Base-by-base conservation (phyloP, 352 stramenopile species). In the Pythium phragmiticola region DNA sequence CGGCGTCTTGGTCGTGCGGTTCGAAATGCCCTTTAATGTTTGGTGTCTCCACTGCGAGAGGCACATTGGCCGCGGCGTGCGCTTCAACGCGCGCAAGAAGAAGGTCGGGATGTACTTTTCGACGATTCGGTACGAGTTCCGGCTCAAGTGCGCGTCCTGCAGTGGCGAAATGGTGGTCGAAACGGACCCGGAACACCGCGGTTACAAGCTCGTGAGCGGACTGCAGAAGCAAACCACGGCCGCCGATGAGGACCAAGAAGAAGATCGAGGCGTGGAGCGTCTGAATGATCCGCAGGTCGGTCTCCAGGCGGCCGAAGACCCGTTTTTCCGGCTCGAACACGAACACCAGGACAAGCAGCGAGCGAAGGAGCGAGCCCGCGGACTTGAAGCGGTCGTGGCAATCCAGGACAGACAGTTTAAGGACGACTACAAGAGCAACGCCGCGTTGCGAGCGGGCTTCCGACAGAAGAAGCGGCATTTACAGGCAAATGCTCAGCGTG, bases 11-110 rank as follows among this genome's bases (percentile, higher is more conserved):
- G 87, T 99, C 28, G 95, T 99, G 52, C 91, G 97, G 68, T 99
- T 99, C 73, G 97, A 99, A 81, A 92, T 99, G 65, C 97, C 96
- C 11, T 98, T 98, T 69, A 86, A 98, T 78, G 90, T 97, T 57
- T 99, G 95, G 89, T 98, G 93, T 65, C 70, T 76, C 0, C 69
- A 88, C 67, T 94, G 85, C 69, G 58, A 80, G 33, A 65, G 45
- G 17, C 79, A 89, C 66, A 92, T 94, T 63, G 85, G 80, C 13
- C 77, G 81, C 47, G 88, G 88, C 60, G 98, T 98, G 52, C 84
- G 97, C 43, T 99, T 98, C 79, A 99, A 99, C 75, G 96, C 97
- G 0, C 82, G 92, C 48, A 99, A 99, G 77, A 87, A 88, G 23
- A 73, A 90, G 17, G 89, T 88, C 4, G 95, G 88, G 19, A 88